Evolutionary conservation across 1,284 basidiomycete genomes (phyloP), one percentile per base, ranked within the genome.

Genomic region (Fomitopsis palustris): DNA sequence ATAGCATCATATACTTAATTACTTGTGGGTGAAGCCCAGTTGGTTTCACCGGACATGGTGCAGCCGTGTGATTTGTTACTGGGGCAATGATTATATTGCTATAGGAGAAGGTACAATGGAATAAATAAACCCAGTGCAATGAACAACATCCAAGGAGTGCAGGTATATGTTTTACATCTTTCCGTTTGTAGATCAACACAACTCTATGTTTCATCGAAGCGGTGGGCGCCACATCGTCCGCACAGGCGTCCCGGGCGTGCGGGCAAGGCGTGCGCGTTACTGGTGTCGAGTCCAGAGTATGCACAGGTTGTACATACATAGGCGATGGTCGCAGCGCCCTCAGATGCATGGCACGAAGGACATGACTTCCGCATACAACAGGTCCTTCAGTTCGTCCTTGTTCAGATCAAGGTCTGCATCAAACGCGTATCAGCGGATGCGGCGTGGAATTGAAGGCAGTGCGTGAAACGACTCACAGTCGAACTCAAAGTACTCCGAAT

Each of bases 401-500:
- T 81, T 87, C 62, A 93, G 83, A 59, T 89, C 84, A 43, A 93
- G 89, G 74, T 93, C 87, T 88, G 27, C 10, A 27, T n/a, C n/a
- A 54, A 6, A 33, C 4, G 56, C 10, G 35, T 9, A 19, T 37
- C 33, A 49, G 29, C 37, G 25, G 41, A 12, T 42, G 47, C 12
- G 25, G 19, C 38, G 17, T n/a, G n/a, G 31, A 41, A 62, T 57
- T 25, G 17, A 21, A 45, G 45, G 35, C 53, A 29, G 41, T 14
- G 29, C 45, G 19, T 12, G 25, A 29, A 8, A 27, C 25, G 37
- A 72, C 85, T 71, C 69, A 87, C 85, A 78, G 72, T 93, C 91
- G 70, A 94, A 95, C 69, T 95, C 86, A 74, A 96, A 96, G 72
- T 94, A 94, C 57, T 86, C 84, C 12, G 92, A 86, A 67, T 89